Base-by-base conservation (phyloP, 305 asterid genomes). In the Fraxinus xanthoxyloides region DNA sequence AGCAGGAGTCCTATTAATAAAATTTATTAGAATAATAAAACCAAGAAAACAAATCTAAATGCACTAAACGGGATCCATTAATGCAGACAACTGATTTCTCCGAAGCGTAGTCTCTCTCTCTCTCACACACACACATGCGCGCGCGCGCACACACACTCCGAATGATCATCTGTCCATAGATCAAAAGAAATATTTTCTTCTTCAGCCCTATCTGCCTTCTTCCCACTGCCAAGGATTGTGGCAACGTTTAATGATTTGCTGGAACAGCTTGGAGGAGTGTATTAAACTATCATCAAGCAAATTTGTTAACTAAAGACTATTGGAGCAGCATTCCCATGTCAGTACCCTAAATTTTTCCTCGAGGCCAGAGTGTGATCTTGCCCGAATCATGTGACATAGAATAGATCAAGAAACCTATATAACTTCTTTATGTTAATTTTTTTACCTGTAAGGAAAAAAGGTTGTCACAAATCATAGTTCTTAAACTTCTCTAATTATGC, bases 261-360 rank as follows among this genome's bases (percentile, higher is more conserved):
- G 73, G 73, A 26, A 26, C 73, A 65, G 73, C 43, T 70, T 70
- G 46, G 76, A 70, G 76, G 13, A 24, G 76, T 70, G 76, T 32
- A 7, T 30, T 70, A 70, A 70, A 31, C 46, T 31, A 32, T 15
- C 24, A 32, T 70, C 46, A 2, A 70, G 74, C 74, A 26, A 67
- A 67, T 67, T 67, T 30, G 38, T 26, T 67, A 67, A 13, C 9
- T 67, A 26, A n/a, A 30, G 74, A 67, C 31, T 7, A 10, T 67
- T 28, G 74, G 38, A 67, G 36, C 36, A 67, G 19, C 74, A 67
- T 8, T 67, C 74, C 70, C 74, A 13, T 67, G 74, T 67, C 74
- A 67, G 38, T 67, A 12, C 4, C 74, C 74, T 21, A 30, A 67
- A 67, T 4, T 61, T 61, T 5, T 8, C 36, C 35, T 28, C 23